phyloP scores from a whole-genome alignment of 1,284 basidiomycete genomes.

The Trichosporon sp. region DNA sequence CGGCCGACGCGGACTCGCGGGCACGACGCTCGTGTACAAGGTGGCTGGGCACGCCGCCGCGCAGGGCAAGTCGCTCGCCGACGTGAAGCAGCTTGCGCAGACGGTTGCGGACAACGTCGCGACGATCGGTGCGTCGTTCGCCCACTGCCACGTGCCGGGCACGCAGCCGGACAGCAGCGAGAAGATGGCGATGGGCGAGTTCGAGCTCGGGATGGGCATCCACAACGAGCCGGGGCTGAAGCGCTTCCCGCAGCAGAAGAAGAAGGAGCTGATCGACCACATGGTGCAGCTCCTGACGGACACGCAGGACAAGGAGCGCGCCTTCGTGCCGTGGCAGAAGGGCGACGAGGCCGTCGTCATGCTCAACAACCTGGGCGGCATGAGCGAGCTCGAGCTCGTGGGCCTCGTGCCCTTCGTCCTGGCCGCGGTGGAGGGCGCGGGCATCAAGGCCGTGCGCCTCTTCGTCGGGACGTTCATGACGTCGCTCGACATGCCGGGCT shows the following conservation, averaged over 20 bases:
- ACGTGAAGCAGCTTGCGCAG: slow-evolving; percentile 66
- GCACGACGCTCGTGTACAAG: slow-evolving; percentile 88
- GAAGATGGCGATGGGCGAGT: slow-evolving; percentile 53
- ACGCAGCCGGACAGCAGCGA: slow-evolving; percentile 9
- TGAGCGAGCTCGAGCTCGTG: slow-evolving; percentile 79
- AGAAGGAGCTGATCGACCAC: slow-evolving; percentile 64
- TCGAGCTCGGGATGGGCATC: slow-evolving; percentile 78
- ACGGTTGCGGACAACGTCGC: slow-evolving; percentile 62
- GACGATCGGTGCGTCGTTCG: slow-evolving; percentile 84
- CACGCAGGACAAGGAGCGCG: slow-evolving; percentile 73
- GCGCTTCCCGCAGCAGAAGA: slow-evolving; percentile 59
- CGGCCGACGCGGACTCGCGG: slow-evolving; percentile 66
- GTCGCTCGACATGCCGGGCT: slow-evolving; percentile 90
- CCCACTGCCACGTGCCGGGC: slow-evolving; percentile 66
- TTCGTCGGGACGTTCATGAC: slow-evolving; percentile 83
- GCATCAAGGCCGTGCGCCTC: slow-evolving; percentile 61
- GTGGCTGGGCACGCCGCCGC: slow-evolving; percentile 76
- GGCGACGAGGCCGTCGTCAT: slow-evolving; percentile 57
- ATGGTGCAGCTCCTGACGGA: slow-evolving; percentile 70
- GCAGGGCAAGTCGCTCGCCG: slow-evolving; percentile 65
- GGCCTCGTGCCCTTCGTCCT: slow-evolving; percentile 53
- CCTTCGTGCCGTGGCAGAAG: slow-evolving; percentile 69
- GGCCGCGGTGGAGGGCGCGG: slow-evolving; percentile 56
- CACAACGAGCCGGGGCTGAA: slow-evolving; percentile 87
- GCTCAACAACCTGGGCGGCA: slow-evolving; percentile 61